Conservation (phyloP, 2,329 filamentous ascomycete species). For the Aaosphaeria pasadenensis region DNA sequence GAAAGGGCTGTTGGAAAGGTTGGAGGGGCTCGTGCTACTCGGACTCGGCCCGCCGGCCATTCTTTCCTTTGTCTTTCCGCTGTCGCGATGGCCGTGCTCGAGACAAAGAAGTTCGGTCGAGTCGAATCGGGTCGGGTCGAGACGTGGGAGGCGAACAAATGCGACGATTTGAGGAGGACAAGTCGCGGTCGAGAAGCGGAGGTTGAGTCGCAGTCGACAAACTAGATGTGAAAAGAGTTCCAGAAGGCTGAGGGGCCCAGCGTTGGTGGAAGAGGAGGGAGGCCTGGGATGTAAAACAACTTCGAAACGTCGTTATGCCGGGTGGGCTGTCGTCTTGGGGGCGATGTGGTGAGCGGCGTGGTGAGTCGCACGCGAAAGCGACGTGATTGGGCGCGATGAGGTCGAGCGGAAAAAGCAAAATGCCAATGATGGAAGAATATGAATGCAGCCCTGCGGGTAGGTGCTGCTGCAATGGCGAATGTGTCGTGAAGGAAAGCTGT, state of each 20-base stretch:
- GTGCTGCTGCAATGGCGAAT: slow-evolving; percentile 2
- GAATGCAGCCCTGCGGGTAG: slow-evolving; percentile 9
- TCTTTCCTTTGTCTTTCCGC: slow-evolving; percentile 31
- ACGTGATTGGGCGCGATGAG: slow-evolving; percentile 17
- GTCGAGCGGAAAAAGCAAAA: slow-evolving; percentile 4
- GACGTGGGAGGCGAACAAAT: slow-evolving; percentile 17
- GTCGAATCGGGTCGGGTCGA: slow-evolving; percentile 12
- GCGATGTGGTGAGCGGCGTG: slow-evolving; percentile 6
- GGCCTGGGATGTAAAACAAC: slow-evolving; percentile 26
- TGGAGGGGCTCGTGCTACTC: slow-evolving; percentile 40
- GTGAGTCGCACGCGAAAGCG: slow-evolving; percentile 13
- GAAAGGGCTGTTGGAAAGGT: slow-evolving; percentile 38
- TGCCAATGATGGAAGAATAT: slow-evolving; percentile 3
- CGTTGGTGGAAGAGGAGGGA: slow-evolving; percentile 11
- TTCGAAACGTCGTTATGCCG: slow-evolving; percentile 34
- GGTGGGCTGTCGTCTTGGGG: slow-evolving; percentile 5
- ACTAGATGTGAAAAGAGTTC: slow-evolving; percentile 4
- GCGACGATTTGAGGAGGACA: slow-evolving; percentile 5
- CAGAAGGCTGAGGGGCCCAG: slow-evolving; percentile 11
- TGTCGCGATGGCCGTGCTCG: slow-evolving; percentile 20
- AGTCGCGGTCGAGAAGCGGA: slow-evolving; percentile 16
- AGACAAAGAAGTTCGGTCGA: slow-evolving; percentile 29
- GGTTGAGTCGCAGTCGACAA: background rate
- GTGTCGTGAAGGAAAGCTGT: slow-evolving; percentile 6
- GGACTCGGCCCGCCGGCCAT: slow-evolving; percentile 42